Base-by-base conservation (phyloP, 768 basidiomycete species). In the Tylopilus subfusipes region DNA sequence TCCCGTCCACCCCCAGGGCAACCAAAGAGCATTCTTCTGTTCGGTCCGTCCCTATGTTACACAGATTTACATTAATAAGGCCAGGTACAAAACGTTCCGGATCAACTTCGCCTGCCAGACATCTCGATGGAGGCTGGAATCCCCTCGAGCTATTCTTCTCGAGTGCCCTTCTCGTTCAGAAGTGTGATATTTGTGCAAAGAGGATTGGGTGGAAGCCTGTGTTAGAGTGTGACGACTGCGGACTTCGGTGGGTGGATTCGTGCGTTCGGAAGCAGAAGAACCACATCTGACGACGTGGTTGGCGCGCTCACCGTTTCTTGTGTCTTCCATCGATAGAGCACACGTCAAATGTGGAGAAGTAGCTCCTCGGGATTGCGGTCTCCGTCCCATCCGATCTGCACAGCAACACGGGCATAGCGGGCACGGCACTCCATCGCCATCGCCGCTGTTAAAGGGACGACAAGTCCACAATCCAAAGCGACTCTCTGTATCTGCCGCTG, bases 181-280 rank as follows among this genome's bases (percentile, higher is more conserved):
- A 88, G 67, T 96, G 93, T 62, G 90, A 90, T 69, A 71, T 93
- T 18, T 96, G 93, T 63, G 65, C 68, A 40, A 94, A 93, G 76
- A 75, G 90, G 44, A 75, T 96, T 36, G 92, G 92, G 13, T 86
- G 88, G 85, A 94, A 92, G 68, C 84, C 91, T 21, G 80, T 88
- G 30, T 72, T 95, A 19, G 84, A 89, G 63, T 96, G 93, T 66
- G 93, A 95, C 68, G 93, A 95, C 70, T 95, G 93, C 70, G 85
- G 87, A 25, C 71, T 90, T 62, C 80, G 84, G 83, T 87, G 53
- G 51, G 80, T 42, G 48, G 39, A 29, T 51, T 60, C 42, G 58
- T 53, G 44, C 25, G 44, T 53, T 55, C 39, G 19, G 53, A 52
- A 39, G 50, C 13, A 57, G 53, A 48, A 57, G 50, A 53, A 24